A percentile compares a stretch with the other conserved stretches of the same genome.
phyloP scores from a whole-genome alignment of 2,329 filamentous ascomycete species.

The Exserohilum rostratum region DNA sequence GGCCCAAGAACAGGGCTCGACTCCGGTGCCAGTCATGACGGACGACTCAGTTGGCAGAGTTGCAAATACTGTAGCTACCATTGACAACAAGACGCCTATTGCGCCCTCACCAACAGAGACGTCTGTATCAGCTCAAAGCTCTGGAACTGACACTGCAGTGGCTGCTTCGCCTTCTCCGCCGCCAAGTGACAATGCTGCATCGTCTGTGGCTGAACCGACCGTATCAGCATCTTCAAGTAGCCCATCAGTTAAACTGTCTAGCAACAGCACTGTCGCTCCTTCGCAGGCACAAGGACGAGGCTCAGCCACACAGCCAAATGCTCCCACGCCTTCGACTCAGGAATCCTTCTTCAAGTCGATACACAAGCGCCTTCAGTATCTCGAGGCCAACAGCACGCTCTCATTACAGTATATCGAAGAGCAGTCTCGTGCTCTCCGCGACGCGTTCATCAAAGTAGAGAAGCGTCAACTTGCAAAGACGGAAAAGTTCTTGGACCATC shows the following conservation, averaged over 20 bases:
- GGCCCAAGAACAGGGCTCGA: not conserved
- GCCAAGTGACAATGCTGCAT: conserved; percentile 15
- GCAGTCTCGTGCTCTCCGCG: conserved; percentile 86
- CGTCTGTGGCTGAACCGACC: conserved; percentile 18
- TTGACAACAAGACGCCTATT: not conserved
- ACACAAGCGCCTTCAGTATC: conserved; percentile 86
- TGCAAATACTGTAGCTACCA: not conserved
- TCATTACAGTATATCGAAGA: conserved; percentile 97
- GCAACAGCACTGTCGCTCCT: conserved; percentile 26
- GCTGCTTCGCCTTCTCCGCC: conserved; percentile 8
- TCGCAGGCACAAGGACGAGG: conserved; percentile 28
- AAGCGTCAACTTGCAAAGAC: conserved; percentile 86
- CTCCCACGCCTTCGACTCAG: conserved; percentile 81
- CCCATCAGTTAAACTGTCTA: conserved; percentile 18
- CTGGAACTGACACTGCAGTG: conserved; percentile 9
- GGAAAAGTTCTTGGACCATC: conserved; percentile 75
- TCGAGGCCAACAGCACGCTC: conserved; percentile 90
- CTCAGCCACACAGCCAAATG: conserved; percentile 54
- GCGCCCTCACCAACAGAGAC: conserved; percentile 1
- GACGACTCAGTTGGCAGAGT: not conserved
- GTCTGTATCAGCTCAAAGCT: conserved; percentile 17
- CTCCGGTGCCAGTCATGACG: not conserved
- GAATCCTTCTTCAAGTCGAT: conserved; percentile 98
- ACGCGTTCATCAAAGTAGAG: conserved; percentile 85
- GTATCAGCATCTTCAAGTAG: conserved; percentile 13